Conservation (phyloP, 2,329 filamentous ascomycete species). For the Aspergillus fumigatiaffinis region DNA sequence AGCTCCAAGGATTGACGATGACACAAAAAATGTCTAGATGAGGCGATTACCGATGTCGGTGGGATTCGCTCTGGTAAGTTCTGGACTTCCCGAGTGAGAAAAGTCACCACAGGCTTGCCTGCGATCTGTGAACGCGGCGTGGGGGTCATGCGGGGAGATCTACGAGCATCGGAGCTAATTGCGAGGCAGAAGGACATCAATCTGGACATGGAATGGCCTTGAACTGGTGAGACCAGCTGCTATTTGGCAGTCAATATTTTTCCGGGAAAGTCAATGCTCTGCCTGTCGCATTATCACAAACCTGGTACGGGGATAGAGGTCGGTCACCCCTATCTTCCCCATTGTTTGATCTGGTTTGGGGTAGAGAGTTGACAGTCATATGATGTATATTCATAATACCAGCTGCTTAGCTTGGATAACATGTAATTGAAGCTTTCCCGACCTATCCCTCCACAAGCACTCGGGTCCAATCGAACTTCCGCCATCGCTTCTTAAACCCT, state of each 20-base stretch:
- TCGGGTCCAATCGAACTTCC: slow-evolving; percentile 85
- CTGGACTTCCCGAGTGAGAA: background rate
- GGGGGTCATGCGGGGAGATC: background rate
- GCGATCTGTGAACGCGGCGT: background rate
- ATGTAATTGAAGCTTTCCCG: background rate
- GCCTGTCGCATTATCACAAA: background rate
- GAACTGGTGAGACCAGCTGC: background rate
- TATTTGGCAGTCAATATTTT: background rate
- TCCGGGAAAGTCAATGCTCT: background rate
- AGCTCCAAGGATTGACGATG: too few relatives aligned
- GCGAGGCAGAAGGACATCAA: background rate
- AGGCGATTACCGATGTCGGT: background rate
- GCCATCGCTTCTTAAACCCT: slow-evolving; percentile 78
- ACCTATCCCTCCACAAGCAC: slow-evolving; percentile 51
- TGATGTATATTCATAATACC: background rate
- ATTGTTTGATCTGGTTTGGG: background rate
- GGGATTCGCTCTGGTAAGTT: background rate
- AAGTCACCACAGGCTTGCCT: background rate
- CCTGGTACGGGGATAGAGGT: background rate
- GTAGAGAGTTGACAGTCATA: background rate
- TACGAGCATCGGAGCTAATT: background rate
- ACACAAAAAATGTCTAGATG: background rate
- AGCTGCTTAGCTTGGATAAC: background rate
- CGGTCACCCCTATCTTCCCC: too few relatives aligned
- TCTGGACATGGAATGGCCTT: background rate